Evolutionary conservation across 1,284 basidiomycete species (phyloP), one percentile per base, ranked within the genome.

Genomic region (Pseudozyma sp.): DNA sequence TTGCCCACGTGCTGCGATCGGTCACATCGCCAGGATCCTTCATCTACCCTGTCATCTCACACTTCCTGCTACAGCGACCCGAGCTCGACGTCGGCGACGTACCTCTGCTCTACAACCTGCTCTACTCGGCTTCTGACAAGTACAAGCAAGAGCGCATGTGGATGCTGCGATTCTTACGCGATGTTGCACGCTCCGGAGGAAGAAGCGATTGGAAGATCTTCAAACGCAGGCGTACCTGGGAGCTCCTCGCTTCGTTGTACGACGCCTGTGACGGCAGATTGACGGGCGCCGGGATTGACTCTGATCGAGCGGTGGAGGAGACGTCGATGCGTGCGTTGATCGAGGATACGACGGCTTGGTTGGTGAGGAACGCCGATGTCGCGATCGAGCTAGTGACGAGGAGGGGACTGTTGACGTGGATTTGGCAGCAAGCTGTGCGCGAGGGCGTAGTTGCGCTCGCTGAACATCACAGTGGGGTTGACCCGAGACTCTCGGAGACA

Each of bases 1-100:
- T 94, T 54, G 88, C 90, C 0, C 92, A 96, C 78, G 88, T 91
- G 1, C 85, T 95, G n/a, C 88, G 91, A 39, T 88, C 89, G 0
- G 86, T 94, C 24, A 93, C 92, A 80, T 90, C 91, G 74, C 93
- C 93, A 0, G 89, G 90, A 5, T 89, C 90, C 59, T 92, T 92
- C 85, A 89, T 91, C 42, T 95, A 94, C 81, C 93, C 93, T 0
- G 83, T 90, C 29, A 90, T 91, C 1, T 90, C 91, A 5, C 88
- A 90, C 5, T 94, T 94, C 87, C 88, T 96, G 7, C 87, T 96
- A 0, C 93, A 95, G 85, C 88, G 94, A 29, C 90, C 92, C 0
- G 87, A 88, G 45, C 85, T 95, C 10, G 93, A 95, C 81, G 85
- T 85, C 0, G 85, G 83, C 6, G 94, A 96, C 80, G 91, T 95